Conservation (phyloP, 2,329 filamentous ascomycete species). For the Microdochium nivale region DNA sequence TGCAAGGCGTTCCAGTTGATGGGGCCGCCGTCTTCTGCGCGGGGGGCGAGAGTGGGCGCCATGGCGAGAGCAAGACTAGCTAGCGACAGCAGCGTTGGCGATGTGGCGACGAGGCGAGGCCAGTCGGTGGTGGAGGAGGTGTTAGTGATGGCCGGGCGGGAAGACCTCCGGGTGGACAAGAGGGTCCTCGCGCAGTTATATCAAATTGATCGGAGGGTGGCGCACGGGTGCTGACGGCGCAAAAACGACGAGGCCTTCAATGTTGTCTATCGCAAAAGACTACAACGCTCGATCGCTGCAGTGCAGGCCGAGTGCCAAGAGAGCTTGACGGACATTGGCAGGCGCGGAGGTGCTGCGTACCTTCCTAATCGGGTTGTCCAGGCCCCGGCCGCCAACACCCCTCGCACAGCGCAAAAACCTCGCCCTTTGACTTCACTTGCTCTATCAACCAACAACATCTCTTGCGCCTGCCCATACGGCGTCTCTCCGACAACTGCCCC, state of each 20-base stretch:
- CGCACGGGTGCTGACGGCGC: not conserved
- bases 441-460: too few species aligned
- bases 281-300: not conserved
- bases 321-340: not conserved
- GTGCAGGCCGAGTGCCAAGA: not conserved
- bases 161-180: not conserved
- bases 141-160: too few species aligned
- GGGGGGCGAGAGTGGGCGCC: not conserved
- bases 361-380: not conserved
- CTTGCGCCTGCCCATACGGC: too few species aligned
- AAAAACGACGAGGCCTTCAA: not conserved
- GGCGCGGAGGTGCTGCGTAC: not conserved
- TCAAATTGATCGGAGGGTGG: not conserved
- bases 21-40: not conserved
- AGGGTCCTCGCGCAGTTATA: not conserved
- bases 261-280: too few species aligned
- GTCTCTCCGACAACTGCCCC: not conserved
- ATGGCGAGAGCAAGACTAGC: not conserved
- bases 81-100: not conserved
- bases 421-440: too few species aligned
- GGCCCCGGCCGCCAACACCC: not conserved
- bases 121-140: too few species aligned
- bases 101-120: too few species aligned
- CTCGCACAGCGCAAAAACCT: slow-evolving; percentile 1
- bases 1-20: not conserved